Base-by-base conservation (phyloP, 768 basidiomycete genomes). In the Hortiboletus flavorubellus region DNA sequence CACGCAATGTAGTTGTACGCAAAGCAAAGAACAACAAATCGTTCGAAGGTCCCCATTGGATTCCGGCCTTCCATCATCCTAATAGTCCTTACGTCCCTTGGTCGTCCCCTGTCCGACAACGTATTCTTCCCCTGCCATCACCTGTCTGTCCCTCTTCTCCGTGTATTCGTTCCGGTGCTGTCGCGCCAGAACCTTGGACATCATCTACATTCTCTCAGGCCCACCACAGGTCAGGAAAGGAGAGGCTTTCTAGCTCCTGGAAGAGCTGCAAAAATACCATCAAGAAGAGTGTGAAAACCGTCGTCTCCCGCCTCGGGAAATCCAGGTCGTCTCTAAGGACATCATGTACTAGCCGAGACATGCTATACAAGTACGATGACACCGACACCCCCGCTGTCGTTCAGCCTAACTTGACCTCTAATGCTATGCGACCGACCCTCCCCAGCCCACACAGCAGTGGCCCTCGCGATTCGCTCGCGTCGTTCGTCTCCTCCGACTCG, bases 71-170 rank as follows among this genome's bases (percentile, higher is more conserved):
- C 33, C 73, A 72, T 40, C 78, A 82, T 64, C 78, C 80, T 7
- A 80, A 81, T 49, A 80, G 77, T 62, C 80, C 81, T n/a, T 82
- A 81, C 49, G 76, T 80, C 6, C 80, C 80, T 9, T 82, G 79
- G 80, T 61, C 73, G 6, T 64, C 71, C 30, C 67, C 74, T 26
- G 67, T 64, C 72, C 82, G 64, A 69, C 82, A 53, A 53, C 72
- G 67, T 58, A 75, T 73, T 60, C 74, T 73, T 55, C 75, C 59
- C 50, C 78, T 78, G 18, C 64, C 78, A 62, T 72, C 69, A 48
- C 76, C 68, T 37, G 67, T 50, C 58, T 69, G 60, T 71, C 75
- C 69, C 35, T 72, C 73, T 33, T 68, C 69, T 34, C 67, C 65
- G 9, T 67, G 59, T 45, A 71, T 73, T 40, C 72, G 76, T 49